These are phyloP conservation scores for Mucuna pruriens DNA, from an alignment of 306 rosid genomes.

Conservation along the genomic window DNA sequence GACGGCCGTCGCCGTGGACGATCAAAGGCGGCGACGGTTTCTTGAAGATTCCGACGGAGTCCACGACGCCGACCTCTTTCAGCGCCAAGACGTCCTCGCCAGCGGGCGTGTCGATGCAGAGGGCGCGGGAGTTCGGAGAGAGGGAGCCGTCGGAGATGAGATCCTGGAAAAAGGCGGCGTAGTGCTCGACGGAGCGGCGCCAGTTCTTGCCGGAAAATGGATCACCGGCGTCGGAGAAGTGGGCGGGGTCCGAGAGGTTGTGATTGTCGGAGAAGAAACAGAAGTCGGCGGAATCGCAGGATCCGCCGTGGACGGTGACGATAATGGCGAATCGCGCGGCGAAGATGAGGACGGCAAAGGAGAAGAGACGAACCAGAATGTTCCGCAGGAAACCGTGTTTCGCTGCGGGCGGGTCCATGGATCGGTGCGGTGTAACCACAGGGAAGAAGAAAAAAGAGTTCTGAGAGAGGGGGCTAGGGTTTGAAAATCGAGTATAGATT, in stretches of 20 bases:
- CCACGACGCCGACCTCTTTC: constrained; percentile 49
- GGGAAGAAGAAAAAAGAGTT: background rate
- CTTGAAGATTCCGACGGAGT: constrained; percentile 54
- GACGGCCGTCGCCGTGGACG: constrained; percentile 34
- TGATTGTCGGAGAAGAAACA: constrained; percentile 52
- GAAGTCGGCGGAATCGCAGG: constrained; percentile 48
- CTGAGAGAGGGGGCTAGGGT: background rate
- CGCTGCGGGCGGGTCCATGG: constrained; percentile 46
- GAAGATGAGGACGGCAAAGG: constrained; percentile 50
- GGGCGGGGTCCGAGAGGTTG: background rate
- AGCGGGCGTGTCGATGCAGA: constrained; percentile 52
- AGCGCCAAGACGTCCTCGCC: constrained; percentile 56
- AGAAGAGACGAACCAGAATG: constrained; percentile 46
- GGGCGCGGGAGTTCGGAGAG: constrained; percentile 40
- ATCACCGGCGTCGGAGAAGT: background rate
- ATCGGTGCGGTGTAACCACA: background rate
- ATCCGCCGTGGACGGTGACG: constrained; percentile 48
- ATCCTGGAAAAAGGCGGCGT: constrained; percentile 53
- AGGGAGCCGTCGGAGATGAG: constrained; percentile 54
- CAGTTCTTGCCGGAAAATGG: constrained; percentile 40
- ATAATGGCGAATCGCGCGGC: constrained; percentile 55
- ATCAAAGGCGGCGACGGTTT: constrained; percentile 46
- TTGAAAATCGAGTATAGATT: constrained; percentile 4
- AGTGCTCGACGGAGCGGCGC: constrained; percentile 50
- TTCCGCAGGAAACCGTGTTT: constrained; percentile 37